phyloP scores from a whole-genome alignment of 2,329 filamentous ascomycete species.

The Chaetomium sp. region DNA sequence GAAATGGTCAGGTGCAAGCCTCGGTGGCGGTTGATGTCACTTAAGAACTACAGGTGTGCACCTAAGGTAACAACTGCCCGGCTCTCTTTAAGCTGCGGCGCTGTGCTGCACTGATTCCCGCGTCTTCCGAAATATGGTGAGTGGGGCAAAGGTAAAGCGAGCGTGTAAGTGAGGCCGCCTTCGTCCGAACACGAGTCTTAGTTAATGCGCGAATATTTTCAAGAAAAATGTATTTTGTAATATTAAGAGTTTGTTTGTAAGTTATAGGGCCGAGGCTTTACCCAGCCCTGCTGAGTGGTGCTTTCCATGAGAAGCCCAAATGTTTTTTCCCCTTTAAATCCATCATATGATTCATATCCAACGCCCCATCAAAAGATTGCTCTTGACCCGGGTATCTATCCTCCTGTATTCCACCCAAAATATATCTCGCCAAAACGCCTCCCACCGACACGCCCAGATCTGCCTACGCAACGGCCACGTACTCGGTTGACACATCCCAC shows the following conservation, averaged over 20 bases:
- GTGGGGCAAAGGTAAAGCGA: slow-evolving; percentile 6
- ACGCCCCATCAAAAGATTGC: background rate
- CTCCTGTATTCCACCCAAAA: slow-evolving; percentile 1
- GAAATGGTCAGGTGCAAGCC: slow-evolving; percentile 1
- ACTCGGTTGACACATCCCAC: slow-evolving; percentile 40
- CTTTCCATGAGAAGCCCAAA: background rate
- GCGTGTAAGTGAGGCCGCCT: slow-evolving; percentile 11
- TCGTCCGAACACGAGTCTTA: background rate
- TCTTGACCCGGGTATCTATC: slow-evolving; percentile 19
- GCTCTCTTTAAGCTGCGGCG: background rate
- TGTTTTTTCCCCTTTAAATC: background rate
- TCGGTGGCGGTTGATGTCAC: slow-evolving; percentile 20
- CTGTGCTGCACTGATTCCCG: background rate
- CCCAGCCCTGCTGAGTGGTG: no score
- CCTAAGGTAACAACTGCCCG: no score
- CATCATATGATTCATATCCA: no score
- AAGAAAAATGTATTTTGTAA: background rate
- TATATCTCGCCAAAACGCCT: background rate
- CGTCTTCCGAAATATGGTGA: slow-evolving; percentile 15
- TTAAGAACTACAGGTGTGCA: background rate
- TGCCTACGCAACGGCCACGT: slow-evolving; percentile 30
- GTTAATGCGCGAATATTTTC: no score
- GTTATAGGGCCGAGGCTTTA: no score
- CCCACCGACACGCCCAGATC: background rate
- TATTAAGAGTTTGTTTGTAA: background rate